Base-by-base conservation (phyloP, 1,284 basidiomycete genomes). In the Papiliotrema fonsecae region DNA sequence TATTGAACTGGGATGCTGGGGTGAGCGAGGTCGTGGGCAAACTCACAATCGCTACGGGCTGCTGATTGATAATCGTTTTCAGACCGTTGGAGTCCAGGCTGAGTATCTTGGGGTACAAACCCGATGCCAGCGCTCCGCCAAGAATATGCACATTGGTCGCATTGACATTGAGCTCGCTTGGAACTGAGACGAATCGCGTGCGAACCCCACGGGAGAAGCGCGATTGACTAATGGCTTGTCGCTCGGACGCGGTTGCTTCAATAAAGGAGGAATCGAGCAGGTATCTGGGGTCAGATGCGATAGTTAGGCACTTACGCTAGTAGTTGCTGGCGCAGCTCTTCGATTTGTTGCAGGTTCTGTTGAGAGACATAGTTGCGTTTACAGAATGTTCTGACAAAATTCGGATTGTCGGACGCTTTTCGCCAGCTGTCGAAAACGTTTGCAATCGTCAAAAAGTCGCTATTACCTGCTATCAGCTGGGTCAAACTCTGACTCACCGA, bases 381-480 rank as follows among this genome's bases (percentile, higher is more conserved):
- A 75, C 93, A 96, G 66, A 92, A 94, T 44, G 84, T 83, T 42
- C 82, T 77, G 28, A 83, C 81, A 58, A 78, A 78, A 45, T 72
- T 74, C 14, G 64, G 62, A 52, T 87, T 89, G 9, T 78, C 77
- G 19, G 81, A 86, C n/a, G 85, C 86, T 50, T 81, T 78, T 18
- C 91, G 79, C 92, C 94, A 98, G 53, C 82, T 85, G 9, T 83
- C 77, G 73, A 93, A 98, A 0, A 87, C 92, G 59, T 92, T 87
- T 63, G 92, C 90, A 37, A 94, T 82, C 0, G 93, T 96, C 56
- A 97, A 65, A 69, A 99, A 98, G 70, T 99, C 94, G n/a, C 87
- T 93, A 70, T 96, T 88, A 54, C 89, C 91, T 89, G 26, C 9
- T n/a, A n/a, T 31, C 10, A 45, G 42, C 16, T 11, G 18, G 14